Conservation (phyloP, 352 stramenopile species). For the Phytopythium montanum region DNA sequence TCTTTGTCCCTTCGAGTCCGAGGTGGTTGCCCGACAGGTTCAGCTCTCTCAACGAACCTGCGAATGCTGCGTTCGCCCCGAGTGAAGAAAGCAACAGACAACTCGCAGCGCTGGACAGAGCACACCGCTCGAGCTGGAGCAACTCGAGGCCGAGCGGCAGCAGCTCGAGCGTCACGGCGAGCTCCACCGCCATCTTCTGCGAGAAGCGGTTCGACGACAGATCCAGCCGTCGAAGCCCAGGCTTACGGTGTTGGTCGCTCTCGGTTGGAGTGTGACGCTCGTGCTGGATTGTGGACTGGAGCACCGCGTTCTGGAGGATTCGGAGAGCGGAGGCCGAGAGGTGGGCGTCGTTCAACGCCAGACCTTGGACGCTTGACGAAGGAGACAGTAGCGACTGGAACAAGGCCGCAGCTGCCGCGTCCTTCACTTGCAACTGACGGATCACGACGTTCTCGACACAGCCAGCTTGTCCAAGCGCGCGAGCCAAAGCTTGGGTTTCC, state of each 20-base stretch:
- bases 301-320: constrained; percentile 47
- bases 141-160: constrained; percentile 42
- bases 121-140: constrained; percentile 58
- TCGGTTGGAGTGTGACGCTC: neutral
- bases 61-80: constrained; percentile 45
- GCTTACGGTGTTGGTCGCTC: constrained; percentile 2
- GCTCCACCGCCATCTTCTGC: constrained; percentile 33
- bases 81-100: constrained; percentile 36
- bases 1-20: constrained; percentile 32
- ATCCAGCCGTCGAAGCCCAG: constrained; percentile 41
- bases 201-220: constrained; percentile 71
- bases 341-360: constrained; percentile 46
- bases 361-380: constrained; percentile 27
- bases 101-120: constrained; percentile 25
- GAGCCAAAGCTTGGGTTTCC: constrained; percentile 29
- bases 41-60: constrained; percentile 43
- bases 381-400: constrained; percentile 48
- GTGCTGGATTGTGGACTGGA: constrained; percentile 49
- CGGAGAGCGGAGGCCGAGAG: constrained; percentile 34
- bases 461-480: constrained; percentile 32
- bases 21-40: constrained; percentile 64
- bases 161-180: constrained; percentile 49
- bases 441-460: constrained; percentile 49
- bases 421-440: constrained; percentile 36
- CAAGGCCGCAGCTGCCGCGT: constrained; percentile 38